Percentiles rank a stretch among this genome's conserved stretches.
Evolutionary conservation across 1,284 basidiomycete species (phyloP).

Genomic region (Ustilago shanxiensis): DNA sequence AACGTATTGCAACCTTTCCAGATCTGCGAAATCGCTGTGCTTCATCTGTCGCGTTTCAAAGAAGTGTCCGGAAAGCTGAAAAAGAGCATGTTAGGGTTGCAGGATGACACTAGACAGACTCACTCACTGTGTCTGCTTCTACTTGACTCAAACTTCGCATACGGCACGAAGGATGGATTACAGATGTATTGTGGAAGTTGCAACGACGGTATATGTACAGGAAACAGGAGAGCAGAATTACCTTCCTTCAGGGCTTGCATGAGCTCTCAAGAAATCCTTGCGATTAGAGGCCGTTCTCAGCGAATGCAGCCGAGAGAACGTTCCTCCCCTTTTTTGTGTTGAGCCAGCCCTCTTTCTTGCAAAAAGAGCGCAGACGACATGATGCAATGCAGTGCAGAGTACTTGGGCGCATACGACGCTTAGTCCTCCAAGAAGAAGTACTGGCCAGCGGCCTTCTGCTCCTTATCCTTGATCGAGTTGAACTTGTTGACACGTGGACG

Average conservation of each 20-base stretch:
- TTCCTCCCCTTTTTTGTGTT: not conserved
- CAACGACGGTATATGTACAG: constrained; percentile 2
- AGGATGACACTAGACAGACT: too few species aligned
- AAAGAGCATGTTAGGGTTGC: too few species aligned
- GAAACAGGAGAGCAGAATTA: not conserved
- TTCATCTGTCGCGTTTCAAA: too few species aligned
- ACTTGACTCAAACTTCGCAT: not conserved
- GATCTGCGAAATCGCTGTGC: too few species aligned
- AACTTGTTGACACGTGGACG: constrained; percentile 69
- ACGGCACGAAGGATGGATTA: not conserved
- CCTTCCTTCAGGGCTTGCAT: not conserved
- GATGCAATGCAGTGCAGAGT: constrained; percentile 2
- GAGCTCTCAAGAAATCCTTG: not conserved
- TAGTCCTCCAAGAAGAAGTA: constrained; percentile 70
- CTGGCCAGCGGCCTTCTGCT: constrained; percentile 67
- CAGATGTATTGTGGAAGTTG: not conserved
- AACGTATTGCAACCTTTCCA: too few species aligned
- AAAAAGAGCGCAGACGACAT: not conserved
- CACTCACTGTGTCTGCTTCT: not conserved
- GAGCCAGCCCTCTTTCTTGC: not conserved
- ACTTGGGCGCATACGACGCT: constrained; percentile 1
- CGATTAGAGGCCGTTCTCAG: not conserved
- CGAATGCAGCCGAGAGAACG: not conserved
- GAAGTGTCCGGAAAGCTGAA: too few species aligned
- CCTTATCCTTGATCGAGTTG: constrained; percentile 70